These are phyloP conservation scores for Auricularia cornea DNA, from an alignment of 768 basidiomycete genomes.

Conservation along the genomic window DNA sequence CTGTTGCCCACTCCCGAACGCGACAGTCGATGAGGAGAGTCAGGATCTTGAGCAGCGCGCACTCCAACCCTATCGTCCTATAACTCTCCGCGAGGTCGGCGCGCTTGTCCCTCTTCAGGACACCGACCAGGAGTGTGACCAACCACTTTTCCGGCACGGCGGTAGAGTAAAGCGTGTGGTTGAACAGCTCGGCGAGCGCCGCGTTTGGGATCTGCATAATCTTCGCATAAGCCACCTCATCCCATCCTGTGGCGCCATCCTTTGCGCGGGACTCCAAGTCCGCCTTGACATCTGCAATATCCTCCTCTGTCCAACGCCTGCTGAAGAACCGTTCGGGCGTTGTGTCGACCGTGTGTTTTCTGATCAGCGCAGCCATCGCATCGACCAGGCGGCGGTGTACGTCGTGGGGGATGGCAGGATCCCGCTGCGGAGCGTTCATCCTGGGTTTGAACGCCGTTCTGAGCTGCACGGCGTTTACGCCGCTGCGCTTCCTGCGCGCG, in stretches of 20 bases:
- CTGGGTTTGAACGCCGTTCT: not conserved
- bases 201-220: too few species aligned
- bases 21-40: conserved; percentile 18
- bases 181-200: too few species aligned
- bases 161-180: not conserved
- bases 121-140: conserved; percentile 6
- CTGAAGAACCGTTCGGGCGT: not conserved
- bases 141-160: conserved; percentile 13
- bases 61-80: conserved; percentile 21
- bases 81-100: conserved; percentile 17
- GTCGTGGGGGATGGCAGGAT: not conserved
- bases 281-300: not conserved
- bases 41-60: conserved; percentile 19
- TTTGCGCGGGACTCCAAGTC: not conserved
- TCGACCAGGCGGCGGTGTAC: not conserved
- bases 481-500: not conserved
- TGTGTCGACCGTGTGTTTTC: not conserved
- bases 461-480: not conserved
- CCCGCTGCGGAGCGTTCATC: not conserved
- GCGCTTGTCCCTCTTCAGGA: conserved; percentile 15
- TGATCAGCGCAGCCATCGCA: not conserved
- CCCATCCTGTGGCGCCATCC: too few species aligned
- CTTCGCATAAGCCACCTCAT: too few species aligned
- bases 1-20: conserved; percentile 9
- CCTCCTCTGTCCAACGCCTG: not conserved